phyloP scores from a whole-genome alignment of 805 yeast species.

The Kodamaea nitidulidarum region DNA sequence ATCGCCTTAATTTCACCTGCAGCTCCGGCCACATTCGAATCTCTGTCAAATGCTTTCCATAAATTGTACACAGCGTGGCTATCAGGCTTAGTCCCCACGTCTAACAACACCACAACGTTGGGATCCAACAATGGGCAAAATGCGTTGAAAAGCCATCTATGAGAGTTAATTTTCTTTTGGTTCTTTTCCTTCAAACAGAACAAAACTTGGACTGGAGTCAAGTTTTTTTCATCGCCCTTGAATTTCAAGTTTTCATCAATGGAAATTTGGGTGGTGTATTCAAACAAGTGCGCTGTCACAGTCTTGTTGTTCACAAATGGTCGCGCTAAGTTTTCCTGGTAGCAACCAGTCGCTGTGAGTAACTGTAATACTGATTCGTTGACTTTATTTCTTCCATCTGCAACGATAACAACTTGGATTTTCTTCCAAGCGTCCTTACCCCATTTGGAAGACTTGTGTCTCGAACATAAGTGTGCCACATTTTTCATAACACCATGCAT shows the following conservation, averaged over 20 bases:
- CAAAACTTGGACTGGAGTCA: conserved; percentile 91
- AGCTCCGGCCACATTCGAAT: conserved; percentile 97
- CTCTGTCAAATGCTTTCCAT: conserved; percentile 97
- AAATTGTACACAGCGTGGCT: conserved; percentile 81
- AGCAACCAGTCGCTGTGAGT: conserved; percentile 91
- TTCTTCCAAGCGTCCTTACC: conserved; percentile 97
- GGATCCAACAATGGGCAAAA: conserved; percentile 91
- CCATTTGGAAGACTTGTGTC: conserved; percentile 85
- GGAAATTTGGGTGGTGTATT: conserved; percentile 92
- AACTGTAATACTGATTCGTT: conserved; percentile 81
- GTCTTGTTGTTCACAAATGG: conserved; percentile 87
- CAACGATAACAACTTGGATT: conserved; percentile 83
- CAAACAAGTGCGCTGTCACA: conserved; percentile 92
- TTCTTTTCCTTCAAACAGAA: conserved; percentile 92
- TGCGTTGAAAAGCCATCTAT: conserved; percentile 95
- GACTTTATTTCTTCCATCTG: conserved; percentile 93
- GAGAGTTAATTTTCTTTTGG: conserved; percentile 92
- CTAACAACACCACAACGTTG: conserved; percentile 80
- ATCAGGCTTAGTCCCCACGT: conserved; percentile 98
- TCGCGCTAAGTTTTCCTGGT: conserved; percentile 96
- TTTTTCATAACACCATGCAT: conserved; percentile 92
- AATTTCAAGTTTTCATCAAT: conserved; percentile 85
- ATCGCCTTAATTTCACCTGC: conserved; percentile 96
- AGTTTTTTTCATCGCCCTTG: conserved; percentile 83
- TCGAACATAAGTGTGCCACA: conserved; percentile 77